Evolutionary conservation across 805 yeast genomes (phyloP).

Genomic region (Wickerhamiella shivajii): DNA sequence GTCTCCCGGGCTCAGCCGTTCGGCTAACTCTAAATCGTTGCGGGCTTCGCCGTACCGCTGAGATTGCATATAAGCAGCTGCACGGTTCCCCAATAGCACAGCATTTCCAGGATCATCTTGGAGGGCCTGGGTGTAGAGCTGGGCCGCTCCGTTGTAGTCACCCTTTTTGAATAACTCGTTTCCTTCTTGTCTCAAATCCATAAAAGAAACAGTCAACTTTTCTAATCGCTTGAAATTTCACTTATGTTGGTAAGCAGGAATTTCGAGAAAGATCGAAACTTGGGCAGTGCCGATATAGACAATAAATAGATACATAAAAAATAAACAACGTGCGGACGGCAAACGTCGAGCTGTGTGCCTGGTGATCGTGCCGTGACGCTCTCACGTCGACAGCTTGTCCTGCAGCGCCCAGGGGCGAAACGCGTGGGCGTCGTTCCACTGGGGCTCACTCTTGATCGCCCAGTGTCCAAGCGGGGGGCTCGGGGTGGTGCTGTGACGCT

Average conservation of each 20-base stretch:
- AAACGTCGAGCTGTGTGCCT: too few species aligned
- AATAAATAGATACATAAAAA: neutral
- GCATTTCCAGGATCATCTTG: slow-evolving; percentile 25
- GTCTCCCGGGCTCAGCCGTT: slow-evolving; percentile 21
- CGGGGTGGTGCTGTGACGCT: too few species aligned
- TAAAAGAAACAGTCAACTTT: neutral
- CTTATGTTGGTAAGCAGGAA: neutral
- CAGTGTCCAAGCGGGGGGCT: too few species aligned
- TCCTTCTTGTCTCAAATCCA: slow-evolving; percentile 24
- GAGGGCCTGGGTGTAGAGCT: slow-evolving; percentile 25
- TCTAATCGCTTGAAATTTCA: neutral
- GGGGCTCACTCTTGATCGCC: too few species aligned
- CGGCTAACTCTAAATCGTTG: slow-evolving; percentile 23
- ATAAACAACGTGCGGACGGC: too few species aligned
- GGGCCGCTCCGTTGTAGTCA: slow-evolving; percentile 22
- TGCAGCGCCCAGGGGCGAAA: too few species aligned
- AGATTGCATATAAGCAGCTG: slow-evolving; percentile 27
- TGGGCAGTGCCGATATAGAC: too few species aligned
- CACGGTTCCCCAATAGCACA: slow-evolving; percentile 26
- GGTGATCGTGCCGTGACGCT: too few species aligned
- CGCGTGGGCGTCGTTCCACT: too few species aligned
- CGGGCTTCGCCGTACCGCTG: slow-evolving; percentile 24
- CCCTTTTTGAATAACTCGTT: slow-evolving; percentile 26
- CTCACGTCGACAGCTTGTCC: too few species aligned
- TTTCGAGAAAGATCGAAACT: too few species aligned